Percentiles rank a stretch among this genome's conserved stretches.
Conservation (phyloP, 2,329 filamentous ascomycete species). For the Pseudogymnoascus sp. region DNA sequence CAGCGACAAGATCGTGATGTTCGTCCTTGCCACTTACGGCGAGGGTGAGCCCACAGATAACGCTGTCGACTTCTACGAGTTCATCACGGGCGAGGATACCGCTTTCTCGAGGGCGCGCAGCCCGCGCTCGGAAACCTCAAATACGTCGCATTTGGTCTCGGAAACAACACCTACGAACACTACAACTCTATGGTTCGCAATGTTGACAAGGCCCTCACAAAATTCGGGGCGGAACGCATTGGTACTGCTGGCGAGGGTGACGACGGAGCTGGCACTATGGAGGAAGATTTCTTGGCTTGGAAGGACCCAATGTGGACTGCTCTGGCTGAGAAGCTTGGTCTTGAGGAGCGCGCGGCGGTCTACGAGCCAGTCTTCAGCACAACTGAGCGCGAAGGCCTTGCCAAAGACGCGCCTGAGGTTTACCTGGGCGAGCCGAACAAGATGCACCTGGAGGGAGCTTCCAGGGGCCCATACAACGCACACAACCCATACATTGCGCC, state of each 20-base stretch:
- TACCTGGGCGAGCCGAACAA: constrained; percentile 96
- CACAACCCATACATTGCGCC: constrained; percentile 97
- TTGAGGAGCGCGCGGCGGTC: constrained; percentile 92
- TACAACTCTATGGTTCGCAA: constrained; percentile 98
- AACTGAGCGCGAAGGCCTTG: constrained; percentile 66
- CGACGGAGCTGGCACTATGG: constrained; percentile 97
- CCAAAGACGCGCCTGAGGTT: constrained; percentile 69
- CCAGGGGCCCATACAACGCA: constrained; percentile 87
- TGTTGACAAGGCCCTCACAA: constrained; percentile 72
- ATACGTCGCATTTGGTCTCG: constrained; percentile 91
- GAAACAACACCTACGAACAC: constrained; percentile 99
- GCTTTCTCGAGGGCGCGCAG: constrained; percentile 68
- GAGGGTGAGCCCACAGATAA: constrained; percentile 99
- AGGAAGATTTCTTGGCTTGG: constrained; percentile 98
- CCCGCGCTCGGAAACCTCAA: constrained; percentile 75
- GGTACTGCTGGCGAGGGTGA: constrained; percentile 90
- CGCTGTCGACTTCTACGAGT: constrained; percentile 98
- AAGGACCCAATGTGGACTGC: constrained; percentile 98
- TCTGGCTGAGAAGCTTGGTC: constrained; percentile 71
- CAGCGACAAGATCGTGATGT: constrained; percentile 86
- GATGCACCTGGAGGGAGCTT: constrained; percentile 79
- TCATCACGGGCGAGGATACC: constrained; percentile 75
- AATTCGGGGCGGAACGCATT: constrained; percentile 76
- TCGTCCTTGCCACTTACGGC: constrained; percentile 93
- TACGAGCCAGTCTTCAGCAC: constrained; percentile 92